A percentile compares a stretch with the other conserved stretches of the same genome.
Evolutionary conservation across 345 rosid species (phyloP).

Genomic region (Iberis pinnata): DNA sequence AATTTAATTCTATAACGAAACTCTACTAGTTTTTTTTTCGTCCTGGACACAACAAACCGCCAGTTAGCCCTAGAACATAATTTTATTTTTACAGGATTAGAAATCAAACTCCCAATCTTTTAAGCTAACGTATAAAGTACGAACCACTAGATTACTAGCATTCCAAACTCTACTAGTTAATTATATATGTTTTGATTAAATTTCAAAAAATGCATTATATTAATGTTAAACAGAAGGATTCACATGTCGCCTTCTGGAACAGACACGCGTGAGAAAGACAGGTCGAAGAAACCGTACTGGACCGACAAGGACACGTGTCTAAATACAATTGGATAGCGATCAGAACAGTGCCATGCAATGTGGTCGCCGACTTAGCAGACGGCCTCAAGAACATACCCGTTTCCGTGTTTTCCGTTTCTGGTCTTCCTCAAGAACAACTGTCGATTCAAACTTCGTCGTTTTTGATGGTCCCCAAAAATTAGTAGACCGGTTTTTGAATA

Average conservation of each 20-base stretch:
- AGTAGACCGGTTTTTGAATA: background rate
- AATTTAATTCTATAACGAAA: no score
- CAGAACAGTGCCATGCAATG: slow-evolving; percentile 35
- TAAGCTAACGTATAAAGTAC: no score
- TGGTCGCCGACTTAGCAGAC: slow-evolving; percentile 24
- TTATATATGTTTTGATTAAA: background rate
- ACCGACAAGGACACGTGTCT: slow-evolving; percentile 33
- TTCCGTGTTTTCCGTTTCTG: slow-evolving; percentile 22
- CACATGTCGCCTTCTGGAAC: slow-evolving; percentile 13
- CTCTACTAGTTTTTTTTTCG: no score
- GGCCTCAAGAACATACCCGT: slow-evolving; percentile 22
- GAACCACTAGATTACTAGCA: no score
- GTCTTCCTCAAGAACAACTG: slow-evolving; percentile 15
- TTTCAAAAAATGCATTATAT: background rate
- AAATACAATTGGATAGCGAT: background rate
- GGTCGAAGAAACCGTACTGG: slow-evolving; percentile 27
- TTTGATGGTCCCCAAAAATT: slow-evolving; percentile 9
- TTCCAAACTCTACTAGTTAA: no score
- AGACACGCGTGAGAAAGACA: slow-evolving; percentile 36
- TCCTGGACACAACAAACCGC: no score
- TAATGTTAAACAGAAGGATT: no score
- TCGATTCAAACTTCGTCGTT: slow-evolving; percentile 9
- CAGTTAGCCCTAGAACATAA: no score
- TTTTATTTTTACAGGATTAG: no score
- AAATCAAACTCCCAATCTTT: no score